Base-by-base conservation (phyloP, 768 basidiomycete genomes). In the Auricularia auricula-judae region DNA sequence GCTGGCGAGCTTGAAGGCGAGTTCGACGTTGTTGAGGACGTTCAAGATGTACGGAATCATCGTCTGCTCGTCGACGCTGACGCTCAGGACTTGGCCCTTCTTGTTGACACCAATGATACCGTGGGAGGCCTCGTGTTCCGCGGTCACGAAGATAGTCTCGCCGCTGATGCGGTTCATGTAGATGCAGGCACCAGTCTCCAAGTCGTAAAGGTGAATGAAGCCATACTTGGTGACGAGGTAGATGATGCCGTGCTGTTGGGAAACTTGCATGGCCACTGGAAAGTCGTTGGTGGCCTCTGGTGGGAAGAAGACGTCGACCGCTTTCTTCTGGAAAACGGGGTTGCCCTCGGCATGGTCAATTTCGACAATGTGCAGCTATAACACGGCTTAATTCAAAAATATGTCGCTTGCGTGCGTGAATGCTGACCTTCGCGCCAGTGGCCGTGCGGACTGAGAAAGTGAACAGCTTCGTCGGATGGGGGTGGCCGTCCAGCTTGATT, bases 121-220 rank as follows among this genome's bases (percentile, higher is more conserved):
- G 72, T 93, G 85, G 3, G 88, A 86, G 18, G 87, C 84, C 74
- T 98, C 95, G 72, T 98, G 93, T 71, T 98, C 95, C 39, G 96
- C 92, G 12, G 97, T 98, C 56, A 97, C 94, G 74, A 99, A 99
- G 74, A 99, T 98, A 39, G 97, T 98, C 79, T 99, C 97, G 39
- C 97, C 96, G 53, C 92, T 94, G 74, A 99, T 99, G 68, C 97
- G 90, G 83, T 99, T 99, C 97, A 99, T 99, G 81, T 98, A 99
- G 66, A 99, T 86, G 78, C 97, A 98, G 54, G 92, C 88, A 65
- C 95, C 97, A 8, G 93, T 85, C 76, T 99, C 97, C 68, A 98
- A 85, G 76, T 99, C 97, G 76, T 99, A 99, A 14, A 99, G 83
- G 75, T 98, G 97, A 72, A 99, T 98, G 79, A 99, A 99, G 51